Base-by-base conservation (phyloP, 2,329 filamentous ascomycete genomes). In the Cladophialophora carrionii region DNA sequence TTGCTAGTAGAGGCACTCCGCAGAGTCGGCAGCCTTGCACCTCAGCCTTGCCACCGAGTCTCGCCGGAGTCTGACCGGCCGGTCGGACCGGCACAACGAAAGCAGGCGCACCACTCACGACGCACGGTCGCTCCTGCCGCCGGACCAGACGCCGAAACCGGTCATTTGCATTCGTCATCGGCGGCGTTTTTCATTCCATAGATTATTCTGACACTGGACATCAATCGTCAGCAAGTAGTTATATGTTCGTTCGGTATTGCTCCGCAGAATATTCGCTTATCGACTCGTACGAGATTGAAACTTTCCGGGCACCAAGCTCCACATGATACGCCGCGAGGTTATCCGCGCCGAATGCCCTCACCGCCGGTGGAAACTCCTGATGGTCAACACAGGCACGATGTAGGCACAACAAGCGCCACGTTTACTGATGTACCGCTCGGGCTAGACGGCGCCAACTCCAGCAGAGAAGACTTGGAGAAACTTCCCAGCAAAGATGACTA, bases 301-400 rank as follows among this genome's bases (percentile, higher is more conserved):
- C 5, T 20, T 54, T 46, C 10, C 49, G 46, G 31, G 24, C 49
- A 20, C 31, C 34, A 57, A 37, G 37, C 31, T 61, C 63, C 52
- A 56, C 54, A 48, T 62, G 41, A 56, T 48, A 57, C 57, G 48
- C 14, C 51, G 17, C 46, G 20, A 53, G 32, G 14, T 48, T 31
- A 26, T 43, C 51, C 24, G 32, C 51, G 46, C 60, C 62, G 58
- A 59, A 67, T 67, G 65, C 59, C 59, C 58, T 64, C 65, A 57
- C 65, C 62, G 55, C 62, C 56, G 41, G 20, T 54, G 22, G 24
- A 41, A 7, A 48, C 29, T n/a, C 26, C 55, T 20, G 26, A 57
- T 20, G 41, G 22, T 17, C 51, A 20, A 20, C 37, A 31, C 32
- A 55, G 55, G 20, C 49, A 64, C n/a, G 6, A 67, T 64, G 62